Base-by-base conservation (phyloP, 305 asterid species). In the Fraxinus baroniana region DNA sequence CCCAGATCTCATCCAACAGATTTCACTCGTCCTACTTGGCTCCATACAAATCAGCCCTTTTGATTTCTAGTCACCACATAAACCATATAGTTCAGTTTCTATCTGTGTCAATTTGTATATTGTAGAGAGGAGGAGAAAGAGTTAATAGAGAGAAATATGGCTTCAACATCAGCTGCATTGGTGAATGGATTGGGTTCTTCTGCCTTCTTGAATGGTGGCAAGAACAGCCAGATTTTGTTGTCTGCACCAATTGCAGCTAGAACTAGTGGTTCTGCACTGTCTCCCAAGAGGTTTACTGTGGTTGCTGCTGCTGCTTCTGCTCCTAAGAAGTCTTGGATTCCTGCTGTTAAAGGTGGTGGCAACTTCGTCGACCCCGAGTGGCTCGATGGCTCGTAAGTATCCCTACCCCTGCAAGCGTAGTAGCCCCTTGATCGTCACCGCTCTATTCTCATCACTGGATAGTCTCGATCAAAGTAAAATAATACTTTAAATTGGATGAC, bases 321-420 rank as follows among this genome's bases (percentile, higher is more conserved):
- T 74, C 76, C 93, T 1, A 95, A 95, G 95, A 94, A 95, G 77
- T 95, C 99, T 2, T 95, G 99, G 99, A 41, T 95, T 83, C 99
- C 99, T 13, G 94, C 36, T 30, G 95, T 95, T 17, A 92, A 44
- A 87, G 87, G 90, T 41, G 97, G 98, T 20, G 91, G 93, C 84
- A 89, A 83, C 89, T 81, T 95, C 32, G 52, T 90, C 75, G 93
- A 95, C 88, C 99, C 98, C 2, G 98, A 95, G 76, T 93, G 97
- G 98, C 98, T 95, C 79, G 99, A 95, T 87, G 99, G 99, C 90
- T 95, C 98, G 97, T 95, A 90, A 90, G 97, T 90, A 57, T 57
- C 5, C 24, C 68, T 57, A 17, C 10, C 8, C 26, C 24, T 57
- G 18, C 57, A 18, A 18, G 68, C 12, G 3, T 57, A 4, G 12